Conservation (phyloP, 805 yeast genomes). For the Wickerhamomyces tratensis region DNA sequence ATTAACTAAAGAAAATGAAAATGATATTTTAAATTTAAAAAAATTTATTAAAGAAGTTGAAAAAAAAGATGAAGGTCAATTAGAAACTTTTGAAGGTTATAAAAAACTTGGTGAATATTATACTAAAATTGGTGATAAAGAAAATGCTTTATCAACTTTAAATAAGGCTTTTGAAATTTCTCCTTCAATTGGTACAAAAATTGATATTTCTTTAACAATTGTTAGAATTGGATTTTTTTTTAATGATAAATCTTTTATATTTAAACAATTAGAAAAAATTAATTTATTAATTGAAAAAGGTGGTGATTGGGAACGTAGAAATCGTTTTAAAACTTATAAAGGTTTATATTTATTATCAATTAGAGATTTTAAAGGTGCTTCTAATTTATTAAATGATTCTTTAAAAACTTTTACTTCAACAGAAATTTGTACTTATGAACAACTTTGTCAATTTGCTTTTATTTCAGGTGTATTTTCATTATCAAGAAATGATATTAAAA, state of each 20-base stretch:
- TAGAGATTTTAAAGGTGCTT: conserved; percentile 79
- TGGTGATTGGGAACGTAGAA: conserved; percentile 99
- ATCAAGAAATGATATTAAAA: conserved; percentile 76
- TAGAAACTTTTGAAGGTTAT: conserved; percentile 70
- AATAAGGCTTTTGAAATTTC: conserved; percentile 69
- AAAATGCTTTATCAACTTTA: conserved; percentile 56
- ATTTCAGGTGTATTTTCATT: conserved; percentile 81
- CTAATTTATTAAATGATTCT: conserved; percentile 78
- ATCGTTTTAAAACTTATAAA: conserved; percentile 82
- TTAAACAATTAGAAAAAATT: conserved; percentile 64
- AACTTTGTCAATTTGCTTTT: conserved; percentile 81
- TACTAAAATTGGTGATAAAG: conserved; percentile 73
- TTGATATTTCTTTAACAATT: conserved; percentile 75
- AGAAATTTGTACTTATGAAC: conserved; percentile 82
- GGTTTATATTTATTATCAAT: conserved; percentile 81
- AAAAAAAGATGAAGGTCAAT: conserved; percentile 69
- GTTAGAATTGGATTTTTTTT: conserved; percentile 86
- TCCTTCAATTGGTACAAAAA: conserved; percentile 83
- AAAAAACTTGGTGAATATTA: conserved; percentile 81
- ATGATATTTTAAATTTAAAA: conserved; percentile 37
- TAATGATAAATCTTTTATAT: conserved; percentile 62
- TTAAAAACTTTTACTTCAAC: conserved; percentile 92
- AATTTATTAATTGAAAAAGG: conserved; percentile 82
- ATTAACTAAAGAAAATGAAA: conserved; percentile 44
- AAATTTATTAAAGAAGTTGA: conserved; percentile 37